Evolutionary conservation across 768 basidiomycete species (phyloP).

Genomic region (Suillus subalutaceus): DNA sequence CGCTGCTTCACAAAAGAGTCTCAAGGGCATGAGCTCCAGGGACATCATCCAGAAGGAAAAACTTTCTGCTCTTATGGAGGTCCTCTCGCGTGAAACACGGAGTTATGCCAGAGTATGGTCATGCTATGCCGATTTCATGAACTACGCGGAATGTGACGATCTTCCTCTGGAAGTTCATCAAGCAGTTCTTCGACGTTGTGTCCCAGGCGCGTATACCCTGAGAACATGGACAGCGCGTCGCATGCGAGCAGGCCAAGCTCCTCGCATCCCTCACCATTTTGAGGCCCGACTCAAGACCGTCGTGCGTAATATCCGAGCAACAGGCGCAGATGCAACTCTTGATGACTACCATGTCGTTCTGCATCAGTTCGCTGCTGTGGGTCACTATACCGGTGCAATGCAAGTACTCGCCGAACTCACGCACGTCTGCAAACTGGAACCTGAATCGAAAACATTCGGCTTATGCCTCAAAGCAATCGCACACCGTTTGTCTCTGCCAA

Average conservation of each 20-base stretch:
- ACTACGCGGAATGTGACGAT: slow-evolving; percentile 45
- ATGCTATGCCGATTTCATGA: slow-evolving; percentile 60
- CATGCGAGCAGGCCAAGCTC: slow-evolving; percentile 40
- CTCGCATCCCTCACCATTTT: slow-evolving; percentile 51
- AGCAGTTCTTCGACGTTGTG: slow-evolving; percentile 67
- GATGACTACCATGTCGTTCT: slow-evolving; percentile 79
- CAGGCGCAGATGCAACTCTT: slow-evolving; percentile 43
- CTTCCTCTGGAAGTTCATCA: slow-evolving; percentile 72
- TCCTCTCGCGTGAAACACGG: slow-evolving; percentile 32
- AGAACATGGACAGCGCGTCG: slow-evolving; percentile 47
- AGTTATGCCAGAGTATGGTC: slow-evolving; percentile 64
- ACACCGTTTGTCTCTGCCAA: slow-evolving; percentile 65
- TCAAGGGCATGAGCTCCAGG: neutral
- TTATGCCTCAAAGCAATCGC: slow-evolving; percentile 72
- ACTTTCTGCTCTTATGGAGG: slow-evolving; percentile 28
- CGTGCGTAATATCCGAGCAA: slow-evolving; percentile 67
- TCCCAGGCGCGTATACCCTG: slow-evolving; percentile 47
- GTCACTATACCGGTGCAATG: slow-evolving; percentile 64
- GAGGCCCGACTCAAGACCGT: slow-evolving; percentile 70
- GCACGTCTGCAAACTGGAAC: slow-evolving; percentile 43
- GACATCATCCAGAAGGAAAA: slow-evolving; percentile 27
- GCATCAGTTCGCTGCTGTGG: slow-evolving; percentile 74
- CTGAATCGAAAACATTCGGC: slow-evolving; percentile 58
- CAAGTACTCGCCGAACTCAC: slow-evolving; percentile 64
- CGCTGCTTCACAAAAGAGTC: neutral